phyloP scores from a whole-genome alignment of 2,329 filamentous ascomycete species.

The Passalora sequoiae region DNA sequence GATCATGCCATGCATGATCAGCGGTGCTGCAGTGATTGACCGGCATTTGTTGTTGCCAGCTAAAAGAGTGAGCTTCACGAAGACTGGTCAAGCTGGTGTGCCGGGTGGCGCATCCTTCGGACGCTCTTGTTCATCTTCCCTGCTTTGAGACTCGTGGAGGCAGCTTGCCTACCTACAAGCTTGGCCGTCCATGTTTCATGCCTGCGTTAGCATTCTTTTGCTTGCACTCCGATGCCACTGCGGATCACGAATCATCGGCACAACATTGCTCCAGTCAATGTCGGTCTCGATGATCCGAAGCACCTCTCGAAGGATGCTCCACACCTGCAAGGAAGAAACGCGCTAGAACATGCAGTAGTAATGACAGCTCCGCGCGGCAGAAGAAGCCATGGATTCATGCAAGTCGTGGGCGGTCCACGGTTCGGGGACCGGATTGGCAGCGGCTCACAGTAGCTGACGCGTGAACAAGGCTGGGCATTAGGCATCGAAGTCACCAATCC shows the following conservation, averaged over 20 bases:
- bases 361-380: conserved; percentile 15
- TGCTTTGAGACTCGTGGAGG: conserved; percentile 5
- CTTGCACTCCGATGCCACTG: conserved; percentile 4
- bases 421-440: conserved; percentile 10
- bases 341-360: conserved; percentile 10
- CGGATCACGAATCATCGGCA: background rate
- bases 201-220: conserved; percentile 11
- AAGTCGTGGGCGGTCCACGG: conserved; percentile 13
- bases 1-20: conserved; percentile 9
- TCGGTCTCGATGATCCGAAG: conserved; percentile 1
- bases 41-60: conserved; percentile 1
- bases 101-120: conserved; percentile 14
- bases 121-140: conserved; percentile 4
- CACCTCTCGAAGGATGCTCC: conserved; percentile 8
- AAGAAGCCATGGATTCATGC: conserved; percentile 6
- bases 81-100: conserved; percentile 1
- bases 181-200: conserved; percentile 17
- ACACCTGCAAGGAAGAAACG: conserved; percentile 16
- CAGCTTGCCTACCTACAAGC: conserved; percentile 8
- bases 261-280: background rate
- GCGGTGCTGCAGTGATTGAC: conserved; percentile 1
- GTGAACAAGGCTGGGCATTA: conserved; percentile 13
- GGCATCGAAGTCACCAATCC: conserved; percentile 6
- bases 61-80: background rate
- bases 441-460: conserved; percentile 7